phyloP scores from a whole-genome alignment of 768 basidiomycete genomes.

The Boletus eberwhitei region DNA sequence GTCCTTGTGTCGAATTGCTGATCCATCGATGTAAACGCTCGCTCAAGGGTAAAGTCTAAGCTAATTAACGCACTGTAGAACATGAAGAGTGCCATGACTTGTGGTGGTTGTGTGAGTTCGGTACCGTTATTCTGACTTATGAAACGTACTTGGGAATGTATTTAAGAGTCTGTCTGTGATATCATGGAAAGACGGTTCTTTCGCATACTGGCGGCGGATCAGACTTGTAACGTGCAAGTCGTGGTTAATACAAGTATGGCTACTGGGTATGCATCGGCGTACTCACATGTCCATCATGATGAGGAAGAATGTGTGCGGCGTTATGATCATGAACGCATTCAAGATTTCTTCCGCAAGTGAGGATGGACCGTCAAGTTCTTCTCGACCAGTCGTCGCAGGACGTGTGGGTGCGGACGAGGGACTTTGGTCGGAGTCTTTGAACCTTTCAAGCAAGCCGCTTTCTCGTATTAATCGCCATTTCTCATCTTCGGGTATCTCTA shows the following conservation, averaged over 20 bases:
- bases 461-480: conserved; percentile 74
- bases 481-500: conserved; percentile 68
- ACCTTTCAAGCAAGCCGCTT: conserved; percentile 52
- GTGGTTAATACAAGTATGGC: not conserved
- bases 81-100: conserved; percentile 72
- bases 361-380: conserved; percentile 35
- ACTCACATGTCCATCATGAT: conserved; percentile 84
- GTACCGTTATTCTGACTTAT: not conserved
- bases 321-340: conserved; percentile 58
- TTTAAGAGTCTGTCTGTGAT: conserved; percentile 57
- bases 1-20: conserved; percentile 63
- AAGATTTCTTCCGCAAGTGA: conserved; percentile 68
- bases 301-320: conserved; percentile 72
- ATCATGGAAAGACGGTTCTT: conserved; percentile 46
- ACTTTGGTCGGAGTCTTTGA: conserved; percentile 16
- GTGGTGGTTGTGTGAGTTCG: not conserved
- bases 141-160: conserved; percentile 67
- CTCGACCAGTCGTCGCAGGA: not conserved
- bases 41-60: not conserved
- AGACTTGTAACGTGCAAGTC: conserved; percentile 42
- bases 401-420: not conserved
- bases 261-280: not conserved
- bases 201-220: conserved; percentile 75
- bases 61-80: conserved; percentile 25
- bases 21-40: conserved; percentile 3